phyloP scores from a whole-genome alignment of 331 rosid genomes.

The Telfairia occidentalis region DNA sequence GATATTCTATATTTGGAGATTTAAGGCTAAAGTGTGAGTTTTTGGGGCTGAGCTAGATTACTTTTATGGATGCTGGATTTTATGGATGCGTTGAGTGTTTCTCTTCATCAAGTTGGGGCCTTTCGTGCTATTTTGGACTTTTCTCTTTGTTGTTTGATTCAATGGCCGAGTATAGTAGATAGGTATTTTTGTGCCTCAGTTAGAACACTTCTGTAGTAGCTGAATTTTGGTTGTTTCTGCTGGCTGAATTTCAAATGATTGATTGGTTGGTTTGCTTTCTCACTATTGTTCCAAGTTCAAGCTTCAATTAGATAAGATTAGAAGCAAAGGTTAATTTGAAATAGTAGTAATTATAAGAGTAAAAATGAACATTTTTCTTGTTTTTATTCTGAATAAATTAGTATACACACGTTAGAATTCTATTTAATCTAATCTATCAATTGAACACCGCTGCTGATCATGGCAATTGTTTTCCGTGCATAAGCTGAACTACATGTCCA shows the following conservation, averaged over 20 bases:
- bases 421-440: neutral
- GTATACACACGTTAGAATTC: neutral
- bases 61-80: neutral
- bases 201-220: neutral
- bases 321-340: neutral
- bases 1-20: neutral
- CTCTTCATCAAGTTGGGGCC: neutral
- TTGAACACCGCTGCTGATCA: neutral
- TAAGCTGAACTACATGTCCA: neutral
- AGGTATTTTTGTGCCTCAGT: neutral
- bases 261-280: neutral
- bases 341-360: neutral
- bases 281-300: neutral
- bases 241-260: neutral
- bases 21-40: neutral
- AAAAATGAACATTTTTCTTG: neutral
- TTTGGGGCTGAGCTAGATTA: neutral
- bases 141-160: neutral
- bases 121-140: neutral
- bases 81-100: neutral
- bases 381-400: neutral
- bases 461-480: neutral
- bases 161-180: neutral
- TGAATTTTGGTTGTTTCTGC: neutral
- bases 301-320: neutral